These are phyloP conservation scores for Stentor coeruleus DNA, from an alignment of 73 alveolate species.

Conservation along the genomic window DNA sequence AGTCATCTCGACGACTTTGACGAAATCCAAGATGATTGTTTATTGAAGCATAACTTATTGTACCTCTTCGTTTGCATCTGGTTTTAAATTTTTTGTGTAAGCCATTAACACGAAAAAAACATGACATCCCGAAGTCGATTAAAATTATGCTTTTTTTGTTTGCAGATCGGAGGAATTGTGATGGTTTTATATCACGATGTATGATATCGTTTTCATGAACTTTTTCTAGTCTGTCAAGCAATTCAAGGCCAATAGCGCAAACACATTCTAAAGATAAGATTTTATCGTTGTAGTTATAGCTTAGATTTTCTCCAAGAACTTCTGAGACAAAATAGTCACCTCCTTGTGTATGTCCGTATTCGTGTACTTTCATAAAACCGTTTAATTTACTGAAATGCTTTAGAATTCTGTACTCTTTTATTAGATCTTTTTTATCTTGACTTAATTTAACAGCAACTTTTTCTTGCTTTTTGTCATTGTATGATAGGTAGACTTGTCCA, in stretches of 20 bases:
- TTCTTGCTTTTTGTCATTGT: neutral
- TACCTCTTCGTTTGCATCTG: neutral
- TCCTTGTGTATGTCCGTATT: neutral
- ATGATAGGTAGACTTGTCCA: neutral
- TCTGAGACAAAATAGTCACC: neutral
- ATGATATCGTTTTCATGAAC: slow-evolving; percentile 42
- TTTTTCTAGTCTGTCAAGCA: slow-evolving; percentile 32
- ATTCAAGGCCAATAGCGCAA: neutral
- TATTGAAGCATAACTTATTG: neutral
- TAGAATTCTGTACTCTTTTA: neutral
- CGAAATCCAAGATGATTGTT: neutral
- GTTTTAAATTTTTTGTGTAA: neutral
- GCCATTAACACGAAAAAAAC: neutral
- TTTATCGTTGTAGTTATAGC: neutral
- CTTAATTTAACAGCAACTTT: neutral
- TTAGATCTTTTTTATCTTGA: neutral
- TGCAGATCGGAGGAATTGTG: neutral
- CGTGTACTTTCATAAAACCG: neutral
- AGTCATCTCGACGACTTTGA: slow-evolving; percentile 9
- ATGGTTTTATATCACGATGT: slow-evolving; percentile 38
- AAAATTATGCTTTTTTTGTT: neutral
- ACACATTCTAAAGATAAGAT: neutral
- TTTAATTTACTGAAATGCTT: neutral
- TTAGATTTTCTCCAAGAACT: neutral
- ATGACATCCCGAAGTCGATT: slow-evolving; percentile 13